These are phyloP conservation scores for Pyrenochaeta sp. DNA, from an alignment of 2,329 filamentous ascomycete species.

Conservation along the genomic window DNA sequence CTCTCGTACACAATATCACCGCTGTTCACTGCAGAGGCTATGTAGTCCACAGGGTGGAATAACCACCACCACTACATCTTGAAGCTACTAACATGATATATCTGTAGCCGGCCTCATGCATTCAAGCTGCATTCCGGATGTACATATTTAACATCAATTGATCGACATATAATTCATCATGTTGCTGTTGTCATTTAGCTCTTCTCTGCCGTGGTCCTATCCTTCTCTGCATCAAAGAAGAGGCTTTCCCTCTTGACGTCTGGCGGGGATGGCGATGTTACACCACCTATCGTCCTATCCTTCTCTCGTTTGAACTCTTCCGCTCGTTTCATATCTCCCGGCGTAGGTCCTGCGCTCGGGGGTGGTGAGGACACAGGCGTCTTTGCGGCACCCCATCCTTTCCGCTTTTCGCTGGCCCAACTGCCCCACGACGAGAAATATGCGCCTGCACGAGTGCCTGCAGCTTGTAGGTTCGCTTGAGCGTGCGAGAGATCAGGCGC, in stretches of 20 bases:
- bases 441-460: slow-evolving; percentile 65
- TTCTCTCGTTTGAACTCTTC: slow-evolving; percentile 39
- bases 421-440: slow-evolving; percentile 70
- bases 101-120: no score
- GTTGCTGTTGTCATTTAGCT: background rate
- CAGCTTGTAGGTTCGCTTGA: slow-evolving; percentile 63
- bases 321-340: slow-evolving; percentile 36
- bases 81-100: no score
- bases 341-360: slow-evolving; percentile 27
- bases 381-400: slow-evolving; percentile 41
- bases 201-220: background rate
- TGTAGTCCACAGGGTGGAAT: no score
- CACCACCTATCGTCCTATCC: slow-evolving; percentile 11
- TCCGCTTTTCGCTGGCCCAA: slow-evolving; percentile 78
- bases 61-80: no score
- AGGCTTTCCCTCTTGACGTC: slow-evolving; percentile 22
- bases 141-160: background rate
- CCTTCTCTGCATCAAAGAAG: slow-evolving; percentile 30
- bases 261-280: background rate
- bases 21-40: no score
- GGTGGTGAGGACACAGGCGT: slow-evolving; percentile 34
- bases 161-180: background rate
- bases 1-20: no score
- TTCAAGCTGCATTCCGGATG: no score
- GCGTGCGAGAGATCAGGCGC: slow-evolving; percentile 62